A percentile compares a stretch with the other conserved stretches of the same genome.
These are phyloP conservation scores for Clavispora asparagi DNA, from an alignment of 805 yeast species.

Conservation along the genomic window DNA sequence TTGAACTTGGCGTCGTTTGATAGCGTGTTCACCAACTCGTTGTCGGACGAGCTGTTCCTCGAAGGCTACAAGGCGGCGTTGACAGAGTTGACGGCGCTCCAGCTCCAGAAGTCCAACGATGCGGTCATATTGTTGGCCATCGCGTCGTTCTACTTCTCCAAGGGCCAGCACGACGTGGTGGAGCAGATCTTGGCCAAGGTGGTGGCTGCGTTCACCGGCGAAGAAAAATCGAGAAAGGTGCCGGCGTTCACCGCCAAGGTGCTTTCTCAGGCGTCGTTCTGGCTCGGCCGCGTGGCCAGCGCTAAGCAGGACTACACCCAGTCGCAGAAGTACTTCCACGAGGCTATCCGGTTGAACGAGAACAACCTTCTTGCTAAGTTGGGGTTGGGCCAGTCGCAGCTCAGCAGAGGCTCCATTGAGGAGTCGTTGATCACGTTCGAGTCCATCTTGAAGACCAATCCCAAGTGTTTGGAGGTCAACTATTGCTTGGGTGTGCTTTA, in stretches of 20 bases:
- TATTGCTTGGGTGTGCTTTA: slow-evolving; percentile 74
- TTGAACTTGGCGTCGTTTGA: slow-evolving; percentile 67
- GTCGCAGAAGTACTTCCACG: slow-evolving; percentile 70
- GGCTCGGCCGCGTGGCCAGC: slow-evolving; percentile 82
- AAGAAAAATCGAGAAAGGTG: slow-evolving; percentile 15
- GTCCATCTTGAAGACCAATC: slow-evolving; percentile 56
- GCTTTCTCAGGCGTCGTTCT: slow-evolving; percentile 46
- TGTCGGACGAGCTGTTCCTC: slow-evolving; percentile 58
- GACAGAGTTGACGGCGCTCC: slow-evolving; percentile 35
- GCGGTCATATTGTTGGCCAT: slow-evolving; percentile 62
- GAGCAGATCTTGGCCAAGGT: slow-evolving; percentile 52
- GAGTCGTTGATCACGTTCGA: slow-evolving; percentile 88
- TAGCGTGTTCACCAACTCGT: slow-evolving; percentile 49
- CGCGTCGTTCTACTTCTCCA: slow-evolving; percentile 68
- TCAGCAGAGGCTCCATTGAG: slow-evolving; percentile 64
- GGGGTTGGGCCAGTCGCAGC: slow-evolving; percentile 84
- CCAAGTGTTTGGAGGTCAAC: slow-evolving; percentile 67
- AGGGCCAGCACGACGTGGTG: slow-evolving; percentile 53
- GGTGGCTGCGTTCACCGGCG: slow-evolving; percentile 22
- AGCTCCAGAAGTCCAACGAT: slow-evolving; percentile 41
- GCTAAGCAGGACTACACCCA: slow-evolving; percentile 53
- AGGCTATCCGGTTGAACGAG: slow-evolving; percentile 62
- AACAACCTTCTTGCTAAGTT: slow-evolving; percentile 64
- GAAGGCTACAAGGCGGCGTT: slow-evolving; percentile 56
- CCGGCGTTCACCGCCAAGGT: slow-evolving; percentile 26